Conservation (phyloP, 202 grass and related monocot genomes). For the Alloteropsis angusta region DNA sequence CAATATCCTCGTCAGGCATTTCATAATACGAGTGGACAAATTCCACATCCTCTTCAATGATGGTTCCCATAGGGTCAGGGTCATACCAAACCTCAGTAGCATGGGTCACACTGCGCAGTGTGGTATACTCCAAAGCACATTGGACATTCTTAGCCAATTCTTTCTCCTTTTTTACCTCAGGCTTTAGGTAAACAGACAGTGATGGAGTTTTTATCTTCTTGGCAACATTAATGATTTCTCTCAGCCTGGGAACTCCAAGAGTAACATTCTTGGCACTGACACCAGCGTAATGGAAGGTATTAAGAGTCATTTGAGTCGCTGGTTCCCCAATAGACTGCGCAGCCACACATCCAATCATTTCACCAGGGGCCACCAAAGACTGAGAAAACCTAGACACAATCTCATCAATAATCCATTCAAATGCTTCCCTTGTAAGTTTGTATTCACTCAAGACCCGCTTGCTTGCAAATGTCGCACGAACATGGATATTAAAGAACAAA, state of each 20-base stretch:
- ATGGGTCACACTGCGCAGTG: conserved; percentile 85
- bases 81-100: conserved; percentile 95
- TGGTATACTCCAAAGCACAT: conserved; percentile 94
- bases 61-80: conserved; percentile 71
- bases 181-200: conserved; percentile 80
- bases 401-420: conserved; percentile 96
- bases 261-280: conserved; percentile 98
- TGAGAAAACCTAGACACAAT: conserved; percentile 84
- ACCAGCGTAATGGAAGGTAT: conserved; percentile 99
- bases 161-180: conserved; percentile 69
- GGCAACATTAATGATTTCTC: conserved; percentile 94
- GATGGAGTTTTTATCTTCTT: conserved; percentile 96
- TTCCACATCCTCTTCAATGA: conserved; percentile 92
- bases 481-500: conserved; percentile 85
- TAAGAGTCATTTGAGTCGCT: conserved; percentile 88
- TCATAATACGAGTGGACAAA: conserved; percentile 89
- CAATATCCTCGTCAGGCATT: conserved; percentile 93
- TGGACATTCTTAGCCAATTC: conserved; percentile 90
- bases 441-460: conserved; percentile 90
- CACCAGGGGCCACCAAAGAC: conserved; percentile 81
- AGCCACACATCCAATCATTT: conserved; percentile 99
- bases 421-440: conserved; percentile 80
- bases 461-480: conserved; percentile 88
- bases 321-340: conserved; percentile 97
- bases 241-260: conserved; percentile 91